phyloP scores from a whole-genome alignment of 1,284 basidiomycete genomes.

The Austroboletus novae-zelandiae region DNA sequence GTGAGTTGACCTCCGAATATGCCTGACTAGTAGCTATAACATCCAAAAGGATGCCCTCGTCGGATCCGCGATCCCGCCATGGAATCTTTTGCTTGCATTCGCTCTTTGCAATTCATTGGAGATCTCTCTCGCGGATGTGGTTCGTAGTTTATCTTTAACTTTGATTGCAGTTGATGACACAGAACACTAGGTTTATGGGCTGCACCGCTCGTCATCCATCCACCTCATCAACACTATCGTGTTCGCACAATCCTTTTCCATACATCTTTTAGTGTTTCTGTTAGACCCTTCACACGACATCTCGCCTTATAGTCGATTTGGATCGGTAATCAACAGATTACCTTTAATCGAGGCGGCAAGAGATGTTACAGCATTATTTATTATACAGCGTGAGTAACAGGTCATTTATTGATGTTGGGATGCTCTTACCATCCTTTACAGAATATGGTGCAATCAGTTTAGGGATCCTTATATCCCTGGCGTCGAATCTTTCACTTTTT shows the following conservation, averaged over 20 bases:
- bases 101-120: conserved; percentile 20
- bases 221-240: conserved; percentile 21
- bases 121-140: conserved; percentile 23
- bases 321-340: conserved; percentile 3
- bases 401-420: not conserved
- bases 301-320: conserved; percentile 3
- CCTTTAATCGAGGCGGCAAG: conserved; percentile 15
- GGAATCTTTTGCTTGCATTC: conserved; percentile 13
- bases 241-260: conserved; percentile 22
- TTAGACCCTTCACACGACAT: conserved; percentile 2
- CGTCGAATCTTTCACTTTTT: conserved; percentile 7
- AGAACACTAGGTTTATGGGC: conserved; percentile 18
- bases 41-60: conserved; percentile 15
- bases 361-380: conserved; percentile 10
- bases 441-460: conserved; percentile 19
- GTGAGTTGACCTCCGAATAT: conserved; percentile 9
- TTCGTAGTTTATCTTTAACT: conserved; percentile 6
- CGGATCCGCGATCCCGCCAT: conserved; percentile 1
- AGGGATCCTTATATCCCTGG: conserved; percentile 14
- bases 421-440: conserved; percentile 2
- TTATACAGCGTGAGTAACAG: conserved; percentile 23
- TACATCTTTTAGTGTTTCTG: conserved; percentile 13
- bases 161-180: conserved; percentile 1
- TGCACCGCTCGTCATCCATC: conserved; percentile 12
- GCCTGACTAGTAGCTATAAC: not conserved